Evolutionary conservation across 345 rosid species (phyloP).

Genomic region (Lepidium africanum): DNA sequence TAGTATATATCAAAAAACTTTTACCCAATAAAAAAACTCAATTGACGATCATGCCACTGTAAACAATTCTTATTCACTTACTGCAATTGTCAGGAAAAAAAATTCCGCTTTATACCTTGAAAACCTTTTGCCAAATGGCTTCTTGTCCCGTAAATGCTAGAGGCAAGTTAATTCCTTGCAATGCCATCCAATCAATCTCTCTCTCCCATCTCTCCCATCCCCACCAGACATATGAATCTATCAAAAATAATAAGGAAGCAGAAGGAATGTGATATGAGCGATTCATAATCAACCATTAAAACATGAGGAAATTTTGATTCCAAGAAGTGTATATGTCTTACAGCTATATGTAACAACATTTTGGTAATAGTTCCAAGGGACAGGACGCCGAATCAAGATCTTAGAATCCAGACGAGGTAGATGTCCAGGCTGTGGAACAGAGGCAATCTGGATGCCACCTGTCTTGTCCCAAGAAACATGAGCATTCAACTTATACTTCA

Average conservation of each 20-base stretch:
- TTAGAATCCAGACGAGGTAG: slow-evolving; percentile 57
- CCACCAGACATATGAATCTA: slow-evolving; percentile 98
- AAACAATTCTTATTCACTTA: background rate
- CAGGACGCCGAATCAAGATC: slow-evolving; percentile 67
- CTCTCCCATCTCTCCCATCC: slow-evolving; percentile 90
- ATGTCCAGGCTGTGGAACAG: slow-evolving; percentile 67
- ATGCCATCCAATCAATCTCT: slow-evolving; percentile 99
- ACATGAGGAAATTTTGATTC: background rate
- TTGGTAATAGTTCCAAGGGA: slow-evolving; percentile 96
- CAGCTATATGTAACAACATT: slow-evolving; percentile 95
- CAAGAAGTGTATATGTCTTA: slow-evolving; percentile 31
- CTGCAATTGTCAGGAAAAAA: background rate
- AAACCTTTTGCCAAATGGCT: slow-evolving; percentile 90
- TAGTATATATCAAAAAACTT: background rate
- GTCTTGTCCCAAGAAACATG: slow-evolving; percentile 96
- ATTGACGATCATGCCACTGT: background rate
- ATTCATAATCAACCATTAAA: background rate
- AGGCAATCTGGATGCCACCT: slow-evolving; percentile 73
- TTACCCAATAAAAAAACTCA: background rate
- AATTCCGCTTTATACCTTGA: slow-evolving; percentile 41
- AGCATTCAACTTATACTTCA: slow-evolving; percentile 80
- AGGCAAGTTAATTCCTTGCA: slow-evolving; percentile 94
- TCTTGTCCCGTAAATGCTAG: slow-evolving; percentile 95
- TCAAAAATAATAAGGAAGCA: slow-evolving; percentile 3
- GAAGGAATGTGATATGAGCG: background rate